Base-by-base conservation (phyloP, 352 stramenopile genomes). In the Pseudoperonospora humuli region DNA sequence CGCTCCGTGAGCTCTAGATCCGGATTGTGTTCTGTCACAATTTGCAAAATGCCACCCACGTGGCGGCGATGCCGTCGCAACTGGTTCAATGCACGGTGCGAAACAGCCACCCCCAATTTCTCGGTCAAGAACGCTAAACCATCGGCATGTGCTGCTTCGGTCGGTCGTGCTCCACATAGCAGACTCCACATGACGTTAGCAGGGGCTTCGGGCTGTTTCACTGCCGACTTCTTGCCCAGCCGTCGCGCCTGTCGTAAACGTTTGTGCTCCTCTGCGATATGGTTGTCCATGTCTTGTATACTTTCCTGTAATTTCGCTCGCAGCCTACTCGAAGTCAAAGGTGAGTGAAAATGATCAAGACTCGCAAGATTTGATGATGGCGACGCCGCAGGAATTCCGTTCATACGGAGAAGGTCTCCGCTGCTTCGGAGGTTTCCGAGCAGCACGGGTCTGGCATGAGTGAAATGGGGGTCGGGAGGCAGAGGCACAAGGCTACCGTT, bases 1-100 rank as follows among this genome's bases (percentile, higher is more conserved):
- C 80, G 71, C 45, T 88, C 76, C 1, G 80, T 89, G 19, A 93
- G 70, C 43, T 79, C 61, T 27, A 90, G 44, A 39, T 93, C 80
- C 1, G 76, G 75, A 39, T 88, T 86, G 40, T 90, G 80, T 34
- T 67, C 79, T 8, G 61, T 81, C 38, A 90, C 72, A 25, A 90
- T 89, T 61, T 93, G 69, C 21, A 90, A 65, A 36, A 93, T 84
- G 4, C 80, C 71, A 29, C 67, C 53, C 20, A 90, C 66, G 34
- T 93, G 77, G 0, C 78, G 75, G 3, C 75, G 71, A 37, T 90
- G 75, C n/a, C 80, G 75, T 29, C 84, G 71, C 24, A 93, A 57
- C 37, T 90, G 80, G 41, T 93, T 93, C 28, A 90, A 45, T 5
- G 71, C 71, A 19, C 80, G 72, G 23, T 84, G 74, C 40, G 84